Evolutionary conservation across 2,329 filamentous ascomycete genomes (phyloP).

Genomic region (Blastomyces parvus): DNA sequence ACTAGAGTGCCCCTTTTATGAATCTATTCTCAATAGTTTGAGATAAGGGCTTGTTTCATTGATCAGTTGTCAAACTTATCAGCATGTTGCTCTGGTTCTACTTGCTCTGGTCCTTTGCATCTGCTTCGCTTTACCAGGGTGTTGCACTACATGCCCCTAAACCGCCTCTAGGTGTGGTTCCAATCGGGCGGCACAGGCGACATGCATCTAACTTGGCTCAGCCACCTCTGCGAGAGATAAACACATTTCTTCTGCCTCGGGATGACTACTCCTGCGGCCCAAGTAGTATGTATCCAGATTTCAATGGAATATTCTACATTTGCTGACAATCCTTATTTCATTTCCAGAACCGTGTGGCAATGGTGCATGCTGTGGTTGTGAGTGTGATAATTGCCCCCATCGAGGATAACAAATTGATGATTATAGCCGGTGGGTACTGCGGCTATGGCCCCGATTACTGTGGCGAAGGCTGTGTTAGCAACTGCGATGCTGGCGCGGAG

Average conservation of each 20-base stretch:
- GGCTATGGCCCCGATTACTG: conserved; percentile 18
- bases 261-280: background rate
- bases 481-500: conserved; percentile 32
- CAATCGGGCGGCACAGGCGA: background rate
- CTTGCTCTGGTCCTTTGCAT: background rate
- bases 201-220: background rate
- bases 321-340: background rate
- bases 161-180: background rate
- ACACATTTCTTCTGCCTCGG: background rate
- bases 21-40: background rate
- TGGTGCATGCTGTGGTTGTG: conserved; percentile 5
- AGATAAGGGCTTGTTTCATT: background rate
- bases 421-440: conserved; percentile 9
- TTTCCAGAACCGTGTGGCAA: conserved; percentile 1
- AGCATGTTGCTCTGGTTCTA: background rate
- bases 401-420: background rate
- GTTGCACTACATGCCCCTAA: background rate
- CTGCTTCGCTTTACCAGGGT: background rate
- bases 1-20: background rate
- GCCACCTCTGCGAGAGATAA: background rate
- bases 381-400: background rate
- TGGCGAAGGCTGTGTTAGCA: conserved; percentile 20
- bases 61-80: background rate
- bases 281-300: background rate
- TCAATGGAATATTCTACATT: background rate